Conservation (phyloP, 345 rosid genomes). For the Cardamine resedifolia region DNA sequence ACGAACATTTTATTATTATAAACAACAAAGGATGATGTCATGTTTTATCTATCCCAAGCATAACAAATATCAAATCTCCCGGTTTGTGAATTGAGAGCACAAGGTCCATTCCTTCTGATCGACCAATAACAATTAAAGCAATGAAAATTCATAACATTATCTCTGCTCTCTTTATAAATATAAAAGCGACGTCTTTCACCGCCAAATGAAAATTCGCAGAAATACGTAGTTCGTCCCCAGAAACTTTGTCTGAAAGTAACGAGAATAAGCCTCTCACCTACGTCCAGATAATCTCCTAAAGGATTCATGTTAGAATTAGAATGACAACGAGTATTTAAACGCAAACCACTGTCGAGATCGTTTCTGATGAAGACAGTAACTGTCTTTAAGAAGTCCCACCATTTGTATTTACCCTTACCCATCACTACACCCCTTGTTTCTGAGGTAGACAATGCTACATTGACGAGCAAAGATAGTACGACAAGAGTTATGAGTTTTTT, state of each 20-base stretch:
- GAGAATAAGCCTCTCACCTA: too few species aligned
- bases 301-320: too few species aligned
- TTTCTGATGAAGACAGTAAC: not conserved
- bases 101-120: not conserved
- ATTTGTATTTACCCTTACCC: not conserved
- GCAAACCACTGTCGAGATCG: not conserved
- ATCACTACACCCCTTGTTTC: not conserved
- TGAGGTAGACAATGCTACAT: not conserved
- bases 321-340: not conserved
- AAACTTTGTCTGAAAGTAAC: not conserved
- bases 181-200: not conserved
- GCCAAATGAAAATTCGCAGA: not conserved
- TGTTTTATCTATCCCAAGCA: not conserved
- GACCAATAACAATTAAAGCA: not conserved
- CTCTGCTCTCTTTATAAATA: not conserved
- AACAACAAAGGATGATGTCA: not conserved
- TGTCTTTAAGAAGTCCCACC: not conserved
- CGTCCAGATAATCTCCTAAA: too few species aligned
- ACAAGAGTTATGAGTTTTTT: not conserved
- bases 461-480: not conserved
- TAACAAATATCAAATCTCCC: constrained; percentile 1
- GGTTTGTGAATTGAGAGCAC: not conserved
- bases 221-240: not conserved
- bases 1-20: too few species aligned
- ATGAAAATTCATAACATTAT: not conserved